A percentile compares a stretch with the other conserved stretches of the same genome.
Evolutionary conservation across 2,329 filamentous ascomycete species (phyloP).

Genomic region (Diaporthe capsici): DNA sequence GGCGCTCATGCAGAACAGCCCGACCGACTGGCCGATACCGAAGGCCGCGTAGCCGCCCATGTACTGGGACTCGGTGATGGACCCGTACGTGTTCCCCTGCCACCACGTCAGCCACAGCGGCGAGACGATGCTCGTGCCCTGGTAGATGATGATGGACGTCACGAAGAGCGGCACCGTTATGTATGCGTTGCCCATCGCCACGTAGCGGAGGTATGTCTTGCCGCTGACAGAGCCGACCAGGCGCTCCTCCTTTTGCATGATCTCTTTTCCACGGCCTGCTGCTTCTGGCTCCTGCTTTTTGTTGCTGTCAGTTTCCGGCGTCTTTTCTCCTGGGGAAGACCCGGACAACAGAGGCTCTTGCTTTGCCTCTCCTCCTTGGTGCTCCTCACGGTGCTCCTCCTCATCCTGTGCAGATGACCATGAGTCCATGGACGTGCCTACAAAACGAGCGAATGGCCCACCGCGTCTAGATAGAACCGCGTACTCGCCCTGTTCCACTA

Average conservation of each 20-base stretch:
- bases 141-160: conserved; percentile 66
- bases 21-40: conserved; percentile 66
- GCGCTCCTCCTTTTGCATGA: conserved; percentile 80
- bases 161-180: conserved; percentile 68
- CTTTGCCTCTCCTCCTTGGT: background rate
- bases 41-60: conserved; percentile 75
- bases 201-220: conserved; percentile 73
- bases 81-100: conserved; percentile 68
- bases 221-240: conserved; percentile 54
- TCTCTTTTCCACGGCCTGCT: conserved; percentile 53
- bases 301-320: background rate
- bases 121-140: conserved; percentile 74
- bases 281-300: conserved; percentile 10
- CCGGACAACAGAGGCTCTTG: background rate
- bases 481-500: conserved; percentile 73
- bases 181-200: conserved; percentile 67
- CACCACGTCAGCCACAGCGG: conserved; percentile 79
- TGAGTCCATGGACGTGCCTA: conserved; percentile 46
- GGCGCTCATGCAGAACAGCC: conserved; percentile 74
- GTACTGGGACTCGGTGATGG: conserved; percentile 51
- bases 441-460: conserved; percentile 29
- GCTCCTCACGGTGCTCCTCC: conserved; percentile 69
- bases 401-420: conserved; percentile 63
- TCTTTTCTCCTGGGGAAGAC: background rate
- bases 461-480: conserved; percentile 5